Evolutionary conservation across 192 early-diverging fungal species (phyloP), one percentile per base, ranked within the genome.

Genomic region (Podila verticillata): DNA sequence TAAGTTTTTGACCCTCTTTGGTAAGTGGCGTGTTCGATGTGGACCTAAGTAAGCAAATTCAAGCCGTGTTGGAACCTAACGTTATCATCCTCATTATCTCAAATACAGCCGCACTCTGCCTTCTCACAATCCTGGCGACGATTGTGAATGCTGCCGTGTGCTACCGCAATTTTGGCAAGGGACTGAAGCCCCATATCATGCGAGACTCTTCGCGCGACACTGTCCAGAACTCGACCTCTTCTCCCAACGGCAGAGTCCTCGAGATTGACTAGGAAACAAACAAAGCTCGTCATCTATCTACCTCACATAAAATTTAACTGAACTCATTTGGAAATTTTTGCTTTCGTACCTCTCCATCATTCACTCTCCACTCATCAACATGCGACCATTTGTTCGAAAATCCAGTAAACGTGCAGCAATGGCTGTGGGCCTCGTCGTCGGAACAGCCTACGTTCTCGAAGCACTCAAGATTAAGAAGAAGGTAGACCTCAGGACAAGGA

Each of bases 1-100:
- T 47, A 85, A 85, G 26, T 92, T 90, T 68, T 68, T 95, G 47
- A 93, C 89, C 0, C 85, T 95, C 73, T 95, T 93, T 69, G 90
- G 90, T 92, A 89, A 67, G 82, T 35, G 10, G 6, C 4, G 3
- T 54, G 9, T 15, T 34, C 31, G 54, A 48, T 68, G 29, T 66
- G 28, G 56, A 26, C 51, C 66, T 10, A 2, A n/a, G n/a, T n/a
- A n/a, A n/a, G n/a, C n/a, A n/a, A n/a, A n/a, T n/a, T n/a, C n/a
- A n/a, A n/a, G n/a, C n/a, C n/a, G n/a, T n/a, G n/a, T n/a, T n/a
- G n/a, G n/a, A n/a, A n/a, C 22, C 39, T 44, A 44, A 44, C 15
- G 1, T 17, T 54, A n/a, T 54, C 51, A 22, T 20, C 47, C 15
- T 63, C n/a, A 9, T 7, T 44, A 8, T 6, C 61, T 9, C 22